Conservation (phyloP, 73 alveolate species). For the Paramecium octaurelia region DNA sequence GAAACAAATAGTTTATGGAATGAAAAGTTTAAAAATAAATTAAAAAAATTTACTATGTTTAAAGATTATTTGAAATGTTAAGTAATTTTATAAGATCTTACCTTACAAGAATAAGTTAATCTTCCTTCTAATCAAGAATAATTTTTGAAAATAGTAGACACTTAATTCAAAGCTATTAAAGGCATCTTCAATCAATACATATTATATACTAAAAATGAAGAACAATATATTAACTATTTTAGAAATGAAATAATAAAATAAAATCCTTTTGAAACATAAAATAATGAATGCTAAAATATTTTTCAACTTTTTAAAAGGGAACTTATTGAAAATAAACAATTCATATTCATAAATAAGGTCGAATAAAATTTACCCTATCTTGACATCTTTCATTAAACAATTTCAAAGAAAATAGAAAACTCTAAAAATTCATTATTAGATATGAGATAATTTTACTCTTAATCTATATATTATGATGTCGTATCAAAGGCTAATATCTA, state of each 20-base stretch:
- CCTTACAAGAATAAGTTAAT: too few relatives aligned
- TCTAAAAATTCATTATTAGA: not conserved
- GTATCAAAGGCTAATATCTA: not conserved
- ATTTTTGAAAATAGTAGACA: not conserved
- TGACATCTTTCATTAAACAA: not conserved
- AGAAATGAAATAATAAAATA: not conserved
- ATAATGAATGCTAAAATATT: not conserved
- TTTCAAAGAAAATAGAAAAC: not conserved
- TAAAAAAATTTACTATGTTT: too few relatives aligned
- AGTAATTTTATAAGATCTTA: too few relatives aligned
- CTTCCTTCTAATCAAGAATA: too few relatives aligned
- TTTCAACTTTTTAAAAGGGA: not conserved
- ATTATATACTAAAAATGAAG: not conserved
- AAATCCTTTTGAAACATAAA: not conserved
- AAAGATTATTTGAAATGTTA: too few relatives aligned
- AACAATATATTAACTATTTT: not conserved
- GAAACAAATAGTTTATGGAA: too few relatives aligned
- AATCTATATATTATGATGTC: too few relatives aligned
- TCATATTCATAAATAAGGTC: not conserved
- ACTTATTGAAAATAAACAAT: not conserved
- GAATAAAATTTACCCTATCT: not conserved
- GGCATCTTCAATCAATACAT: not conserved
- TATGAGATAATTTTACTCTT: not conserved
- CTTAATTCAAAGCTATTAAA: not conserved
- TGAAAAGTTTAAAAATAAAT: too few relatives aligned